Base-by-base conservation (phyloP, 768 basidiomycete genomes). In the Rhodotorula kratochvilovae region DNA sequence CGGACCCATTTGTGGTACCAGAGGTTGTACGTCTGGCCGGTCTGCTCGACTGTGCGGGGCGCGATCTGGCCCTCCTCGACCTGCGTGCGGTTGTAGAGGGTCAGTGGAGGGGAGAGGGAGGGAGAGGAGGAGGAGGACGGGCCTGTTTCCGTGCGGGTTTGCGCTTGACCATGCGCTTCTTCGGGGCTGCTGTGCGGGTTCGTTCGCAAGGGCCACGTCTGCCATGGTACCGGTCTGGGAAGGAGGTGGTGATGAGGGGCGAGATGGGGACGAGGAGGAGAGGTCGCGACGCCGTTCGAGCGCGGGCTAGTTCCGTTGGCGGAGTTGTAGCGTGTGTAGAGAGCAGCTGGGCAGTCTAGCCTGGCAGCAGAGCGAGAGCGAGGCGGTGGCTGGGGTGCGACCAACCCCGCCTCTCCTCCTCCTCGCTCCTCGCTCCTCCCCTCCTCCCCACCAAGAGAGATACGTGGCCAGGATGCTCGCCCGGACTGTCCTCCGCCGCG, bases 1-100 rank as follows among this genome's bases (percentile, higher is more conserved):
- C 58, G 17, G 8, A 93, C 95, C 94, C 95, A 98, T 82, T 96
- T 76, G 81, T 97, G 93, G 80, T 95, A 98, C 95, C 96, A 99
- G 62, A 95, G 90, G 81, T 99, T 78, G 66, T 61, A 75, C 6
- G 64, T 63, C 63, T 73, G 71, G 5, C 76, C 70, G 6, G 61
- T 74, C 51, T 74, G 71, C 36, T 71, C 70, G 13, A 56, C 68
- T 25, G 35, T 55, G 43, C 66, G 76, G 67, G 76, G 77, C 63
- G 72, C 69, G 36, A 74, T 53, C 71, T 66, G 71, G 15, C 66
- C 72, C n/a, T 61, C 64, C 25, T 74, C 72, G 56, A 77, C 58
- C 58, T 59, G 58, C n/a, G 36, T 16, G 54, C 15, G 54, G 8
- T n/a, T 15, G 6, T 33, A 35, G 13, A 19, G 23, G 51, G 51